Base-by-base conservation (phyloP, 176 grass and related monocot genomes). In the Oryza officinalis region DNA sequence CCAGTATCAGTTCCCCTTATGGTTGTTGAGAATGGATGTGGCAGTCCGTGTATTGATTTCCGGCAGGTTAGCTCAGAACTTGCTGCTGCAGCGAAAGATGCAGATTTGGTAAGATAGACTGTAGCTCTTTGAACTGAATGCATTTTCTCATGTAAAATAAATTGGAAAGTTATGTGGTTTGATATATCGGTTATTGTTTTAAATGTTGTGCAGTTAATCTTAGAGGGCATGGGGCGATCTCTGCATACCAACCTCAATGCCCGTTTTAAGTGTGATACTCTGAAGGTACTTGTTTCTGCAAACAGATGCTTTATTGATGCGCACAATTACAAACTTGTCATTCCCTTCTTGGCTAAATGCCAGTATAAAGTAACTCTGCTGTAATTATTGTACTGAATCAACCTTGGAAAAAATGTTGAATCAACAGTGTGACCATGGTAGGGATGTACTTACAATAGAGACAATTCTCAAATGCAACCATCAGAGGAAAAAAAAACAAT, bases 41-140 rank as follows among this genome's bases (percentile, higher is more conserved):
- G 93, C 49, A 90, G 91, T 77, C 96, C 96, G 13, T 98, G 96
- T 66, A 93, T 98, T 52, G 93, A 98, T 81, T 92, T 98, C 63
- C 89, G 93, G 45, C 96, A 98, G 78, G 96, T 98, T 90, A 98
- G 93, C 93, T 95, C 87, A 41, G 93, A 96, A 77, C 91, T 98
- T 54, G 96, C 96, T 65, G 91, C 93, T 79, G 87, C 78, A 27
- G 93, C 91, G 41, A 98, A 95, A 75, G 93, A 94, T 77, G 91
- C 93, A 33, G 96, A 96, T 87, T 91, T 98, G 93, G 96, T 94
- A 90, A 69, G 86, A 47, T 61, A 47, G 28, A 31, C 64, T 69
- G 9, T 27, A 70, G 44, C 27, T 76, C 65, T 83, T 63, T 59
- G n/a, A 77, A 30, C 30, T 57, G 54, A 31, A 73, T 89, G 13